A percentile compares a stretch with the other conserved stretches of the same genome.
These are phyloP conservation scores for Dictyophora rubrovolvata DNA, from an alignment of 768 basidiomycete species.

Conservation along the genomic window DNA sequence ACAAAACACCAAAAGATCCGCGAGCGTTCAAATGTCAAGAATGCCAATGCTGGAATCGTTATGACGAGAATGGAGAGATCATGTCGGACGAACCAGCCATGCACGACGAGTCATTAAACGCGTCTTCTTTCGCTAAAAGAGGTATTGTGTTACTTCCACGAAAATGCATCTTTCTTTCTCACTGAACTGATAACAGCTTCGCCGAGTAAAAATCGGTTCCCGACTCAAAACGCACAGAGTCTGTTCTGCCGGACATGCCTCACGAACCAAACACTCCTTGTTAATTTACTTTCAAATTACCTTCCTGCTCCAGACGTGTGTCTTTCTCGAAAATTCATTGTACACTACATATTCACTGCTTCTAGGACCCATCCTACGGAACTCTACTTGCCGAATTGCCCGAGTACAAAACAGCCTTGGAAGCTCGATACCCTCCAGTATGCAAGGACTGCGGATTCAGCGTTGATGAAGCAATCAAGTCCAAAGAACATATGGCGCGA, in stretches of 20 bases:
- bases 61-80: constrained; percentile 63
- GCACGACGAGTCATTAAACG: constrained; percentile 70
- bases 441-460: constrained; percentile 64
- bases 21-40: constrained; percentile 54
- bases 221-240: constrained; percentile 38
- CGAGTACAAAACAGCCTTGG: constrained; percentile 63
- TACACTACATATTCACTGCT: constrained; percentile 3
- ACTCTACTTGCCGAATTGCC: constrained; percentile 55
- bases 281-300: constrained; percentile 71
- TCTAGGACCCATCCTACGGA: constrained; percentile 64
- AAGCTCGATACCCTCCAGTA: constrained; percentile 80
- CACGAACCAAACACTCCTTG: constrained; percentile 83
- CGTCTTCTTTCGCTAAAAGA: constrained; percentile 57
- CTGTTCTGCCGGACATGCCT: constrained; percentile 68
- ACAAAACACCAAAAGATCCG: constrained; percentile 31
- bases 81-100: constrained; percentile 76
- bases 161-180: background rate
- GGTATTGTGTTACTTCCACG: constrained; percentile 32
- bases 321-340: constrained; percentile 30
- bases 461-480: constrained; percentile 73
- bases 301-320: constrained; percentile 69
- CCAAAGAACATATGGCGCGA: constrained; percentile 75
- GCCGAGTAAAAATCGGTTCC: constrained; percentile 59
- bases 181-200: constrained; percentile 36
- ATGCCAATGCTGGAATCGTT: constrained; percentile 70